Evolutionary conservation across 495 filamentous ascomycete genomes (phyloP).

Genomic region (Tuber melanosporum): DNA sequence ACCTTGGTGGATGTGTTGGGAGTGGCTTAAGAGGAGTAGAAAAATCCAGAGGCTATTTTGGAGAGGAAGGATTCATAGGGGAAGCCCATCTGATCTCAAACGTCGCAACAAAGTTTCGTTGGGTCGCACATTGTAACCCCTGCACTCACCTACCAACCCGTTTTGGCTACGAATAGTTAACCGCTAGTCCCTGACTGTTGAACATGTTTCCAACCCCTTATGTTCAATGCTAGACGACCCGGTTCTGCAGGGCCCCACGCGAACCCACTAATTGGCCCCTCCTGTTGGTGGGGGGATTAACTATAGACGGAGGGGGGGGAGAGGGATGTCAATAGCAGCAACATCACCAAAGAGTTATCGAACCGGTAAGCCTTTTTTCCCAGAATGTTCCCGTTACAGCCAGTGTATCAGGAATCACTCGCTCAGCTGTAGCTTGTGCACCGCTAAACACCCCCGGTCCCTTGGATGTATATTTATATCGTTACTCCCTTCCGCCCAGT

Average conservation of each 20-base stretch:
- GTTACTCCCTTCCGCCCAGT: not conserved
- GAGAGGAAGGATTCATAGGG: not conserved
- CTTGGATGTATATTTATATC: not conserved
- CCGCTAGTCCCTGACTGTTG: not conserved
- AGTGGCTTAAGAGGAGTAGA: not conserved
- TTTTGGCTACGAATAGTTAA: not conserved
- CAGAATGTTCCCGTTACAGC: not conserved
- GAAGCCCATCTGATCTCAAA: constrained; percentile 3
- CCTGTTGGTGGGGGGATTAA: not conserved
- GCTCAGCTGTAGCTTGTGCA: not conserved
- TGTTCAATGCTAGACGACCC: not conserved
- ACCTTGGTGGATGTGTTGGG: not conserved
- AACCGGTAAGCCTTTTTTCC: not conserved
- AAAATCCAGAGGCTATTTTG: not conserved
- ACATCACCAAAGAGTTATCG: not conserved
- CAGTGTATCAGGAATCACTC: not conserved
- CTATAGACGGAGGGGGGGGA: not conserved
- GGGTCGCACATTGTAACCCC: constrained; percentile 1
- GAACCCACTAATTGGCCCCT: not conserved
- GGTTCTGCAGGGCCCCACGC: not conserved
- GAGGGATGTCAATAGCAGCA: not conserved
- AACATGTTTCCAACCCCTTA: not conserved
- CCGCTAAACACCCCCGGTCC: not conserved
- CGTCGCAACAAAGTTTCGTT: not conserved
- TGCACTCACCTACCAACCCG: not conserved